Percentiles rank a stretch among this genome's conserved stretches.
Evolutionary conservation across 192 early-diverging fungal genomes (phyloP).

Genomic region (Polychytrium aggregatum): DNA sequence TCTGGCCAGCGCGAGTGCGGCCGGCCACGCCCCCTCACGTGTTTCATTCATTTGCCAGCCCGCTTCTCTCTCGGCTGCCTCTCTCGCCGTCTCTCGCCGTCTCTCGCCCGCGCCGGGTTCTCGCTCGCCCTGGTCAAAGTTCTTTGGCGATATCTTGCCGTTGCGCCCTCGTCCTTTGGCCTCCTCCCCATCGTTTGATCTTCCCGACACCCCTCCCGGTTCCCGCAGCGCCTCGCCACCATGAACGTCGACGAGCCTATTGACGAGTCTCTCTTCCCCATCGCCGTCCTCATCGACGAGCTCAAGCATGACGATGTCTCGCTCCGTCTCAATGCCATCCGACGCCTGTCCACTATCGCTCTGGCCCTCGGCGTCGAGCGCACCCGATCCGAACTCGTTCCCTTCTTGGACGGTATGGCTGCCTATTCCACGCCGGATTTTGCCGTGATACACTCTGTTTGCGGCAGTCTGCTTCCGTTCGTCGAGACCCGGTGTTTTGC

Average conservation of each 20-base stretch:
- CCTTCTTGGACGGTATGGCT: constrained; percentile 84
- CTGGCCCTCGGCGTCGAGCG: constrained; percentile 89
- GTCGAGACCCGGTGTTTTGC: no score
- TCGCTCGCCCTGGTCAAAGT: background rate
- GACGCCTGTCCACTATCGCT: constrained; percentile 72
- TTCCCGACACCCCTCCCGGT: background rate
- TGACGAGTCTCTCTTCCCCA: constrained; percentile 65
- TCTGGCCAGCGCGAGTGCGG: no score
- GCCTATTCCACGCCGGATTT: no score
- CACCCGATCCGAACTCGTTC: constrained; percentile 90
- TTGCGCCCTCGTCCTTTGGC: no score
- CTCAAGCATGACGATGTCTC: constrained; percentile 85
- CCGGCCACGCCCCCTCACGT: no score
- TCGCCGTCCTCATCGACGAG: constrained; percentile 86
- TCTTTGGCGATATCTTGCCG: no score
- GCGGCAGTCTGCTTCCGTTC: no score
- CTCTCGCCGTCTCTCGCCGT: no score
- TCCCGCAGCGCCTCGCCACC: background rate
- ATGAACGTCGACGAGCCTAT: constrained; percentile 13
- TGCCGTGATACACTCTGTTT: no score
- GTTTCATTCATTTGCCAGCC: no score
- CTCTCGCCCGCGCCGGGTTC: background rate
- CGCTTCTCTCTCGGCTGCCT: no score
- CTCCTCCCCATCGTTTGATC: background rate
- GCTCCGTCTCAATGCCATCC: constrained; percentile 73